phyloP scores from a whole-genome alignment of 768 basidiomycete species.

The Albatrellus ellisii region DNA sequence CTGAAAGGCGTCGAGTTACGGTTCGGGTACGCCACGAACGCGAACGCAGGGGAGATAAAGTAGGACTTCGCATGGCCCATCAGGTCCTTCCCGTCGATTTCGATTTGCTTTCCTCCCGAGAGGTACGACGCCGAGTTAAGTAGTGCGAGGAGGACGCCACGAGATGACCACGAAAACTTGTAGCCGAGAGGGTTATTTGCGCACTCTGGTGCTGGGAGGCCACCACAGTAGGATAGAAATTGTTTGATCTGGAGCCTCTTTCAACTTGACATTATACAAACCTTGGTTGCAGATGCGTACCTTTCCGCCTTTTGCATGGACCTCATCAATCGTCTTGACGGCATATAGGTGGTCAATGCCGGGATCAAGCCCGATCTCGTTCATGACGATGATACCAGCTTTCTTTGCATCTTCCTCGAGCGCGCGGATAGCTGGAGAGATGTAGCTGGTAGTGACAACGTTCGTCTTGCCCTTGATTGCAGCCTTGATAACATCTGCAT shows the following conservation, averaged over 20 bases:
- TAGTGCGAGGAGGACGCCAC: constrained; percentile 89
- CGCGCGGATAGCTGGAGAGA: constrained; percentile 82
- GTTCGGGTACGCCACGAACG: constrained; percentile 96
- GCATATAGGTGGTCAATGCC: constrained; percentile 93
- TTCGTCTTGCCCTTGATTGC: constrained; percentile 81
- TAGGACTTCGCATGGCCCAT: constrained; percentile 89
- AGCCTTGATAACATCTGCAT: constrained; percentile 81
- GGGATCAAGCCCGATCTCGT: constrained; percentile 96
- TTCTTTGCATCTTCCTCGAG: constrained; percentile 70
- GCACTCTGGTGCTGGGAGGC: constrained; percentile 85
- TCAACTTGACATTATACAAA: too few relatives aligned
- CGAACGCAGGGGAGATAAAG: constrained; percentile 91
- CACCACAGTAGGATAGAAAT: constrained; percentile 93
- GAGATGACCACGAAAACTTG: constrained; percentile 98
- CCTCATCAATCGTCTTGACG: constrained; percentile 86
- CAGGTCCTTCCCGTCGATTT: constrained; percentile 67
- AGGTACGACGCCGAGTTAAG: constrained; percentile 83
- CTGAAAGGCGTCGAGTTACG: constrained; percentile 85
- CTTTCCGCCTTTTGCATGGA: constrained; percentile 92
- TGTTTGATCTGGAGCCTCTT: constrained; percentile 59
- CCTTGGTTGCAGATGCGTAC: too few relatives aligned
- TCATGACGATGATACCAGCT: constrained; percentile 89
- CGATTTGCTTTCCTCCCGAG: constrained; percentile 46
- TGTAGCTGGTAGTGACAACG: constrained; percentile 94
- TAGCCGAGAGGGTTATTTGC: constrained; percentile 94